Conservation (phyloP, 2,329 filamentous ascomycete species). For the Trichophyton equinum region DNA sequence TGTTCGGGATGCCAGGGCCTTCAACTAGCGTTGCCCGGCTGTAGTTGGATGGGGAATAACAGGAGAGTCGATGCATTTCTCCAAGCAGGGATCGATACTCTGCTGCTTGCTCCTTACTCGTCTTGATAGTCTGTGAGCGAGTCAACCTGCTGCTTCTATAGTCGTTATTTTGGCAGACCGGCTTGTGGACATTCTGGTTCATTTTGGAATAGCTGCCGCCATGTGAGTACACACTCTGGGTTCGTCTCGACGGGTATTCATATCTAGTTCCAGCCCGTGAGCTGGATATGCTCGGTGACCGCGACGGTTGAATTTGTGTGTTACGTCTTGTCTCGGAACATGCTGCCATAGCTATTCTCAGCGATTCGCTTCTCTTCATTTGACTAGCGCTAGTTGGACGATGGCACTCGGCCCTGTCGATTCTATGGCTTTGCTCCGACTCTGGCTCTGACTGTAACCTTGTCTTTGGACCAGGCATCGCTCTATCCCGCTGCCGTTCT, state of each 20-base stretch:
- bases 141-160: neutral
- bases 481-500: neutral
- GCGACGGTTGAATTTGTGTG: neutral
- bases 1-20: too few relatives aligned
- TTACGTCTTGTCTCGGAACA: neutral
- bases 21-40: neutral
- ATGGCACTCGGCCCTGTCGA: neutral
- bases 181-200: neutral
- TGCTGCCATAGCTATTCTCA: neutral
- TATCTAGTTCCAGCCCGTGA: neutral
- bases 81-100: slow-evolving; percentile 5
- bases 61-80: neutral
- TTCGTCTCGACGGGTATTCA: neutral
- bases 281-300: neutral
- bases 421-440: neutral
- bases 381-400: neutral
- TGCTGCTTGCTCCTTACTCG: slow-evolving; percentile 4
- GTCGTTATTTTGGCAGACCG: too few relatives aligned
- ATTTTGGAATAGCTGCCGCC: neutral
- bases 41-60: neutral
- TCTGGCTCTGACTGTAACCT: neutral
- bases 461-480: neutral
- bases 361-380: neutral
- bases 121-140: slow-evolving; percentile 4
- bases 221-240: neutral